phyloP scores from a whole-genome alignment of 2,329 filamentous ascomycete genomes.

The Colletotrichum graminicola region DNA sequence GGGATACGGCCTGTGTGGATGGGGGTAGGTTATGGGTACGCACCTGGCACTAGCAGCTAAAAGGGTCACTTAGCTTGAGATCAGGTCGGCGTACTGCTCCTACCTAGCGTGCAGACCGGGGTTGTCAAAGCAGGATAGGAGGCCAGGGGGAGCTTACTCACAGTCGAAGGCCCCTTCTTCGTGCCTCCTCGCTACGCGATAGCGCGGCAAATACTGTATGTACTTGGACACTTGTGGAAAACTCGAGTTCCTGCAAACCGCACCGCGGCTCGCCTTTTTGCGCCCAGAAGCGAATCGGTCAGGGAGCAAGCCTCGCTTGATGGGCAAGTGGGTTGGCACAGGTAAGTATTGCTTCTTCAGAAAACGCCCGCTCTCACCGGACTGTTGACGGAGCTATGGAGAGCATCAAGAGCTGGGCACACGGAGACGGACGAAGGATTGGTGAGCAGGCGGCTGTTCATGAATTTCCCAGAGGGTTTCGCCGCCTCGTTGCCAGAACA shows the following conservation, averaged over 20 bases:
- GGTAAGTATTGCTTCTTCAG: background rate
- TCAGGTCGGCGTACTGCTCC: conserved; percentile 15
- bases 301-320: conserved; percentile 38
- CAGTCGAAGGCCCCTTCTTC: conserved; percentile 15
- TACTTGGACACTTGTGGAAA: conserved; percentile 32
- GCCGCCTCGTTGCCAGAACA: conserved; percentile 6
- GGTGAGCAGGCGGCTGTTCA: background rate
- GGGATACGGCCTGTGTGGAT: conserved; percentile 33
- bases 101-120: conserved; percentile 18
- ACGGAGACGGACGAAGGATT: conserved; percentile 9
- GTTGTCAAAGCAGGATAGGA: conserved; percentile 24
- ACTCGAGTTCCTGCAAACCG: conserved; percentile 29
- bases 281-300: conserved; percentile 37
- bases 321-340: conserved; percentile 35
- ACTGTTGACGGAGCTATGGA: conserved; percentile 7
- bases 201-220: conserved; percentile 30
- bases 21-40: conserved; percentile 4
- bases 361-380: conserved; percentile 10
- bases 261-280: conserved; percentile 33
- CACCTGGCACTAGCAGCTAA: conserved; percentile 8
- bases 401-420: background rate
- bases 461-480: conserved; percentile 29
- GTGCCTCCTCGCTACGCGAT: conserved; percentile 1
- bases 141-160: conserved; percentile 40
- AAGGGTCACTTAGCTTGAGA: conserved; percentile 32